Evolutionary conservation across 2,329 filamentous ascomycete genomes (phyloP).

Genomic region (Monascus ruber): DNA sequence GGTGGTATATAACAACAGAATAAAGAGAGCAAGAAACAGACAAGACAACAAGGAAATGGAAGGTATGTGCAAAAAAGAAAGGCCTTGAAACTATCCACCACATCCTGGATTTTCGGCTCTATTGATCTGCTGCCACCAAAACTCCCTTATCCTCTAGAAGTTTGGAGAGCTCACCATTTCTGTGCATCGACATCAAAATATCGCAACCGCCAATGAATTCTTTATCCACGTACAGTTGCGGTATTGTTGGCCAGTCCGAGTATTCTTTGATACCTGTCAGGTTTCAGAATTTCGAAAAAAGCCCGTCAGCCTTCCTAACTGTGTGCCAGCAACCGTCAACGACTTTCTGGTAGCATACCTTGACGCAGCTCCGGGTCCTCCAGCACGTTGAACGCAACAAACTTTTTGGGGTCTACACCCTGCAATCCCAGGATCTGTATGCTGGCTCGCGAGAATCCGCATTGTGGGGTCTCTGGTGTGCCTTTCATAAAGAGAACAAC

Average conservation of each 20-base stretch:
- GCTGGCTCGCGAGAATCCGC: constrained; percentile 87
- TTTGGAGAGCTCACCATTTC: constrained; percentile 86
- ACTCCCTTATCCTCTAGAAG: constrained; percentile 85
- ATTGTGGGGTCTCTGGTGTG: constrained; percentile 89
- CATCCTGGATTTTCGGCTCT: constrained; percentile 3
- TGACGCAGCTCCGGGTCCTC: constrained; percentile 78
- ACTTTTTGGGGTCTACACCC: constrained; percentile 89
- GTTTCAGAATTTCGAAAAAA: background rate
- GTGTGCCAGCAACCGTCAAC: background rate
- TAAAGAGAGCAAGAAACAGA: no score
- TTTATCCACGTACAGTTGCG: constrained; percentile 87
- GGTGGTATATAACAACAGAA: no score
- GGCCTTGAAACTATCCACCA: no score
- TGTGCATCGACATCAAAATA: constrained; percentile 93
- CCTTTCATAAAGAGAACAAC: constrained; percentile 99
- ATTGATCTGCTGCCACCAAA: constrained; percentile 51
- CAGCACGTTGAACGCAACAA: constrained; percentile 95
- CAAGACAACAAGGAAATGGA: no score
- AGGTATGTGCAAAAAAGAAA: no score
- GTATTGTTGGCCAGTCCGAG: constrained; percentile 98
- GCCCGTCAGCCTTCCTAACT: background rate
- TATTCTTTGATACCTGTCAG: constrained; percentile 87
- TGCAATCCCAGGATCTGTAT: constrained; percentile 93
- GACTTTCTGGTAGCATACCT: constrained; percentile 45
- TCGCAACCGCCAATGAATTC: constrained; percentile 98